A percentile compares a stretch with the other conserved stretches of the same genome.
These are phyloP conservation scores for Rhodomyrtus tomentosa DNA, from an alignment of 345 rosid genomes.

Conservation along the genomic window DNA sequence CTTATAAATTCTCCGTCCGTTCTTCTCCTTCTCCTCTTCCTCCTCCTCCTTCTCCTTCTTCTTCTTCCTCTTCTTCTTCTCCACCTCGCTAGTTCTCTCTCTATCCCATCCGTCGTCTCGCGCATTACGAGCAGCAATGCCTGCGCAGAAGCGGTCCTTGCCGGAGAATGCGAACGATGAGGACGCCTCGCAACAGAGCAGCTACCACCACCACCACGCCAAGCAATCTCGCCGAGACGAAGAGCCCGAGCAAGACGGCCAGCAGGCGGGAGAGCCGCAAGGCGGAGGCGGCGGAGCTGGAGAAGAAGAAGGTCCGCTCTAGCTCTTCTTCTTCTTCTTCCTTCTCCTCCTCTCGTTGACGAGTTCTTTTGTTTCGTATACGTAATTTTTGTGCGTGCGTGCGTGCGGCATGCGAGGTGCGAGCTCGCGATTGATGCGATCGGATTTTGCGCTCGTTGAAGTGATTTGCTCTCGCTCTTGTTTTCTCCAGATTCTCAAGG, in stretches of 20 bases:
- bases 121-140: constrained; percentile 36
- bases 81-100: background rate
- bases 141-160: constrained; percentile 58
- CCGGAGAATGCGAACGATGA: constrained; percentile 34
- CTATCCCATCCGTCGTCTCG: background rate
- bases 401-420: background rate
- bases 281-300: constrained; percentile 17
- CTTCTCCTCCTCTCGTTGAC: background rate
- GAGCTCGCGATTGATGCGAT: constrained; percentile 1
- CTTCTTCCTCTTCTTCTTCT: background rate
- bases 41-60: background rate
- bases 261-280: constrained; percentile 7
- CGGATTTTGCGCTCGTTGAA: background rate
- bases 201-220: background rate
- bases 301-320: constrained; percentile 11
- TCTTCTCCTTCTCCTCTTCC: background rate
- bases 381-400: background rate
- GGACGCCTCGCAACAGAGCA: constrained; percentile 6
- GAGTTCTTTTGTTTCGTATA: background rate
- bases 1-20: background rate
- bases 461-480: constrained; percentile 3
- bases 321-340: background rate
- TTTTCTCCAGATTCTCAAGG: constrained; percentile 42
- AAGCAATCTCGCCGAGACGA: constrained; percentile 17
- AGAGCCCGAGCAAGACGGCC: constrained; percentile 16